These are phyloP conservation scores for Vanrija pseudolonga DNA, from an alignment of 1,284 basidiomycete genomes.

Conservation along the genomic window DNA sequence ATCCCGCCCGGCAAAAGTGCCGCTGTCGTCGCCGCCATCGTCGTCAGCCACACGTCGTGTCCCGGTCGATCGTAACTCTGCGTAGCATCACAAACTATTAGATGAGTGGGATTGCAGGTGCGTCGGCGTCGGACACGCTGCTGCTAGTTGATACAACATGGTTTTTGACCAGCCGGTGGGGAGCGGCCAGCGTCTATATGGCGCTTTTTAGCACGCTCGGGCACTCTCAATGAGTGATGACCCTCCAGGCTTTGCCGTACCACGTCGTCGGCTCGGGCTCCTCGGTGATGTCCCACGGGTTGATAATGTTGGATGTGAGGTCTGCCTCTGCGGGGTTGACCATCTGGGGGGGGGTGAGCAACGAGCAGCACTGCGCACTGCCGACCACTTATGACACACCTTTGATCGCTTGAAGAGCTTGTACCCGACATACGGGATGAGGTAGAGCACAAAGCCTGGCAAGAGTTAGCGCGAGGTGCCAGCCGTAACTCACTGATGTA, in stretches of 20 bases:
- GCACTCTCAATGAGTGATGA: constrained; percentile 2
- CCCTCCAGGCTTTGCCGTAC: constrained; percentile 8
- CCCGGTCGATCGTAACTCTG: no score
- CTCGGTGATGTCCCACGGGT: constrained; percentile 14
- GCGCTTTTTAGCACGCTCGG: background rate
- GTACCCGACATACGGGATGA: constrained; percentile 61
- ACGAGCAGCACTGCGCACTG: background rate
- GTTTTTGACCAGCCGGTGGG: no score
- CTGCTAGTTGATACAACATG: no score
- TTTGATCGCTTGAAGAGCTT: constrained; percentile 35
- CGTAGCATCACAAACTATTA: no score
- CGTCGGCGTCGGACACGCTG: no score
- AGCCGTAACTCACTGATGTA: constrained; percentile 30
- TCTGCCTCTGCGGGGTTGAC: constrained; percentile 7
- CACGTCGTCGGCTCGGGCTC: constrained; percentile 10
- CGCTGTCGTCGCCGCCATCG: no score
- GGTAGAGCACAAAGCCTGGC: constrained; percentile 55
- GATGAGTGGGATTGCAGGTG: no score
- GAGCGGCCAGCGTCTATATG: no score
- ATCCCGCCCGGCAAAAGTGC: no score
- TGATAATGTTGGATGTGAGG: constrained; percentile 13
- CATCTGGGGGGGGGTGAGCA: background rate
- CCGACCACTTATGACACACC: constrained; percentile 9
- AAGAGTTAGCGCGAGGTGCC: background rate
- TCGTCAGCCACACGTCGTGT: no score